Evolutionary conservation across 345 rosid genomes (phyloP).

Genomic region (sweet orange (Citrus sinensis)): DNA sequence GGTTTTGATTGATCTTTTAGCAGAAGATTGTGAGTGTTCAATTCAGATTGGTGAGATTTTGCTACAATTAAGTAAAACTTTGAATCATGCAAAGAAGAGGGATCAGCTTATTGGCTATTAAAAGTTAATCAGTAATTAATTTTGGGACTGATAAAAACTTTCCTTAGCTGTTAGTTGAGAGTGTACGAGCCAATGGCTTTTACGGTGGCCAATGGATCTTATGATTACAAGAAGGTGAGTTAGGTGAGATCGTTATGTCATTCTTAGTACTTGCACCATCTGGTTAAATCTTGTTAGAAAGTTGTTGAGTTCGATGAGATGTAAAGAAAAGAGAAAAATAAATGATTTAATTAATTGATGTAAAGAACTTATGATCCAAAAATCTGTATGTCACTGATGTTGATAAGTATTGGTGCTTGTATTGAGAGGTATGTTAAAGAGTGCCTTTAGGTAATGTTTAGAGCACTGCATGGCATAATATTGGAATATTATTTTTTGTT

Average conservation of each 20-base stretch:
- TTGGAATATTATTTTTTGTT: too few relatives aligned
- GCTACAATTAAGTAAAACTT: not conserved
- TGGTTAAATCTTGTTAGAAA: conserved; percentile 6
- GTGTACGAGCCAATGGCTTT: not conserved
- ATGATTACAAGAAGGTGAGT: not conserved
- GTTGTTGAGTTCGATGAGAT: not conserved
- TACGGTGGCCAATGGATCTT: not conserved
- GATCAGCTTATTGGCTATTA: not conserved
- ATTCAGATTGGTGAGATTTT: not conserved
- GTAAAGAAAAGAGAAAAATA: not conserved
- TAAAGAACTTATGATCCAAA: not conserved
- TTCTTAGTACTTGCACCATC: not conserved
- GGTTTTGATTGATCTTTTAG: too few relatives aligned
- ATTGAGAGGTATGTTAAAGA: too few relatives aligned
- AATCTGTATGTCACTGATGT: too few relatives aligned
- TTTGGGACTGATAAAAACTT: not conserved
- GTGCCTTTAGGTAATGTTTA: too few relatives aligned
- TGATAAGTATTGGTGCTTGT: too few relatives aligned
- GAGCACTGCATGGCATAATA: too few relatives aligned
- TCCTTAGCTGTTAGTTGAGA: not conserved
- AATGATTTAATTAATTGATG: not conserved
- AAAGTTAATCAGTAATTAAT: not conserved
- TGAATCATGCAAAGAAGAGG: not conserved
- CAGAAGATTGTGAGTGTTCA: not conserved
- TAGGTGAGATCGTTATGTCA: conserved; percentile 24